phyloP scores from a whole-genome alignment of 371 early-diverging fungal genomes.

The Mortierella sp. region DNA sequence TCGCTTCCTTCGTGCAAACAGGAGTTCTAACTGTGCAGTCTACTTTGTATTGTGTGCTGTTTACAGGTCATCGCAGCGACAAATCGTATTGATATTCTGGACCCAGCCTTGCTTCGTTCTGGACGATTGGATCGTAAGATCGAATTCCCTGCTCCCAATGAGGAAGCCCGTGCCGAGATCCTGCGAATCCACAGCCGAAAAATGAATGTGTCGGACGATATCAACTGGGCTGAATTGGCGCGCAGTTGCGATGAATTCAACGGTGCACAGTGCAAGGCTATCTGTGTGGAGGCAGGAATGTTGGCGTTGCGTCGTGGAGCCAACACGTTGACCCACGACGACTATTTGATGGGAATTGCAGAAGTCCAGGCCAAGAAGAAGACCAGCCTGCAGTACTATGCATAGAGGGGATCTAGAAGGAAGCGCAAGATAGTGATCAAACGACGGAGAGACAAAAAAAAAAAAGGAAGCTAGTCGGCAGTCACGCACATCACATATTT shows the following conservation, averaged over 20 bases:
- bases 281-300: conserved; percentile 99
- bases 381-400: conserved; percentile 95
- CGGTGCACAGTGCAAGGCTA: conserved; percentile 99
- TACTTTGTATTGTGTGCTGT: too few species aligned
- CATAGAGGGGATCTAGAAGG: conserved; percentile 57
- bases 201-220: conserved; percentile 96
- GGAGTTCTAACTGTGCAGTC: too few species aligned
- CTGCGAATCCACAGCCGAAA: conserved; percentile 99
- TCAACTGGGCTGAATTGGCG: conserved; percentile 99
- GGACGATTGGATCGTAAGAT: conserved; percentile 99
- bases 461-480: background rate
- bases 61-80: conserved; percentile 99
- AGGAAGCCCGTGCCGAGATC: conserved; percentile 98
- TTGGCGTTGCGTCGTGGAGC: conserved; percentile 95
- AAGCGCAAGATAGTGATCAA: background rate
- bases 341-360: conserved; percentile 97
- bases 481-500: background rate
- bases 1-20: too few species aligned
- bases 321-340: conserved; percentile 95
- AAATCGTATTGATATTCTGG: conserved; percentile 99
- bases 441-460: conserved; percentile 5
- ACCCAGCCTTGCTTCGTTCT: conserved; percentile 99
- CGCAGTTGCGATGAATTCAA: conserved; percentile 99
- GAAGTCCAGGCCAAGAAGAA: conserved; percentile 99
- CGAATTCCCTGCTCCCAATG: conserved; percentile 99